phyloP scores from a whole-genome alignment of 768 basidiomycete species.

The Leucosporidium creatinivorum region DNA sequence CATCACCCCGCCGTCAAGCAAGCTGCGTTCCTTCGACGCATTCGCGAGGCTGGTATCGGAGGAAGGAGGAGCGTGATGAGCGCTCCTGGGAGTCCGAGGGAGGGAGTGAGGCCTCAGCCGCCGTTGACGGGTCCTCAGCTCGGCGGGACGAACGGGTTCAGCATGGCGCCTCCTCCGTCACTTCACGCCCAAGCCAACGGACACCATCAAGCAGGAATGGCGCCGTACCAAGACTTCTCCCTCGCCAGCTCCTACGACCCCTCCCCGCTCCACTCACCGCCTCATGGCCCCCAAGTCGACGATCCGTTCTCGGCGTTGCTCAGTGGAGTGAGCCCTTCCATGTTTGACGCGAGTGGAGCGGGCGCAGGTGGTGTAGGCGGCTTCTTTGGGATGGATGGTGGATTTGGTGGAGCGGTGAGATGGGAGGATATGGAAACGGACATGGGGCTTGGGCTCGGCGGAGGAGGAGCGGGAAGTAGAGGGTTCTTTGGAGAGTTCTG shows the following conservation, averaged over 20 bases:
- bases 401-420: conserved; percentile 1
- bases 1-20: conserved; percentile 26
- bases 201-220: too few relatives aligned
- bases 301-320: conserved; percentile 25
- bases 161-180: conserved; percentile 8
- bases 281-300: neutral
- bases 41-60: conserved; percentile 28
- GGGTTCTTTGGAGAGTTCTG: too few relatives aligned
- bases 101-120: neutral
- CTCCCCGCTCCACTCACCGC: neutral
- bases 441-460: neutral
- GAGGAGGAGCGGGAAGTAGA: too few relatives aligned
- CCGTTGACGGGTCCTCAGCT: conserved; percentile 14
- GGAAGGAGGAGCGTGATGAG: conserved; percentile 11
- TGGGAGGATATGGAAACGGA: conserved; percentile 3
- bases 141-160: conserved; percentile 16
- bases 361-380: neutral
- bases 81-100: neutral
- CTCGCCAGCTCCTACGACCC: neutral
- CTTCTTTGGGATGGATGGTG: conserved; percentile 18
- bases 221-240: neutral
- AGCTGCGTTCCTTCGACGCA: conserved; percentile 29
- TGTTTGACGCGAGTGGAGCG: conserved; percentile 8
- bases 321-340: conserved; percentile 9
- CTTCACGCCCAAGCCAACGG: neutral